These are phyloP conservation scores for Barnettozyma botsteinii DNA, from an alignment of 805 yeast genomes.

Conservation along the genomic window DNA sequence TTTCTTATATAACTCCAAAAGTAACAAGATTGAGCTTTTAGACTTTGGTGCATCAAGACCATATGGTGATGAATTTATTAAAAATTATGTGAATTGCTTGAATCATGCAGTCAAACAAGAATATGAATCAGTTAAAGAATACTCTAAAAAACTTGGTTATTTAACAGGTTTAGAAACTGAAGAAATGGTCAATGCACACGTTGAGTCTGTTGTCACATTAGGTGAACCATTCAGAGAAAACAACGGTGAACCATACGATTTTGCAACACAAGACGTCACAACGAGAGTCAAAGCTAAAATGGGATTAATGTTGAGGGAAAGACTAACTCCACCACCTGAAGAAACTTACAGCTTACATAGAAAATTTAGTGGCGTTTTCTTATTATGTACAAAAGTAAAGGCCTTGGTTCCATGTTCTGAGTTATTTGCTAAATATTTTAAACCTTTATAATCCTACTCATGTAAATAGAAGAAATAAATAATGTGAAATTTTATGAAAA, in stretches of 20 bases:
- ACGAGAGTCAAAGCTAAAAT: constrained; percentile 88
- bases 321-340: constrained; percentile 96
- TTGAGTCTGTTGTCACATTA: constrained; percentile 81
- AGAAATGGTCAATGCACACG: constrained; percentile 86
- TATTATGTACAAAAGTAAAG: constrained; percentile 77
- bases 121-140: constrained; percentile 53
- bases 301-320: constrained; percentile 82
- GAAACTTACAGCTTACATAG: constrained; percentile 96
- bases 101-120: constrained; percentile 72
- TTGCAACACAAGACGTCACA: constrained; percentile 82
- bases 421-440: constrained; percentile 67
- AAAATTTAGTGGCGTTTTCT: constrained; percentile 88
- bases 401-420: constrained; percentile 80
- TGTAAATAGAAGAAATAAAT: background rate
- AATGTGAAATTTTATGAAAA: background rate
- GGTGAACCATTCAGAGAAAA: constrained; percentile 85
- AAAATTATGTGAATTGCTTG: constrained; percentile 62
- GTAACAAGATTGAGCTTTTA: constrained; percentile 71
- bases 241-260: constrained; percentile 53
- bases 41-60: constrained; percentile 96
- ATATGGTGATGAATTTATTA: constrained; percentile 61
- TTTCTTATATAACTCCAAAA: constrained; percentile 71
- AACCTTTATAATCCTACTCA: background rate
- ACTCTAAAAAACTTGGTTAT: constrained; percentile 74
- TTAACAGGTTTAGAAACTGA: constrained; percentile 86